Percentiles rank a stretch among this genome's conserved stretches.
phyloP scores from a whole-genome alignment of 352 stramenopile species.

The Phytophthora hybrid region DNA sequence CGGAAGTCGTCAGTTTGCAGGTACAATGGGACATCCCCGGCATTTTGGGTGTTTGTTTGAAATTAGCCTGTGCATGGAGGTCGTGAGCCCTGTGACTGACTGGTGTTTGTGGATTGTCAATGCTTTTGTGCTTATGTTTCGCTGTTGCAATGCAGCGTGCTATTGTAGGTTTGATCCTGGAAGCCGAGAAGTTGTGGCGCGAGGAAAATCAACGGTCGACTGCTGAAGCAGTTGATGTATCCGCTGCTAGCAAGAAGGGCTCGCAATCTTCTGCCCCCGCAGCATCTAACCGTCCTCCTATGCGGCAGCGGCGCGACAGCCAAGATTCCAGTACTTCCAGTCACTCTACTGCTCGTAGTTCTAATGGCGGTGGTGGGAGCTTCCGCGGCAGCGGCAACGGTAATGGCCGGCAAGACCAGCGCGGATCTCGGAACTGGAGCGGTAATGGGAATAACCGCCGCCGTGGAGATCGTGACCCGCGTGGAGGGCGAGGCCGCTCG shows the following conservation, averaged over 20 bases:
- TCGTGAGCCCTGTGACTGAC: not conserved
- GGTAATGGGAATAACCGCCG: constrained; percentile 35
- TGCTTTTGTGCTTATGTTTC: constrained; percentile 18
- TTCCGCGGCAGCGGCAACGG: constrained; percentile 26
- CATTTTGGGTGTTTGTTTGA: not conserved
- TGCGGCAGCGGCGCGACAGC: constrained; percentile 38
- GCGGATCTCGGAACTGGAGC: constrained; percentile 35
- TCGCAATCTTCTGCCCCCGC: constrained; percentile 12
- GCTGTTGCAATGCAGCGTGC: constrained; percentile 49
- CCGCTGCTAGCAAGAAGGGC: constrained; percentile 34
- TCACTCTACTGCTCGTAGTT: constrained; percentile 51
- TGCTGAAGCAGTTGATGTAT: constrained; percentile 19
- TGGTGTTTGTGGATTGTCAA: constrained; percentile 4
- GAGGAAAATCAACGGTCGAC: constrained; percentile 48
- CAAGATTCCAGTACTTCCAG: constrained; percentile 49
- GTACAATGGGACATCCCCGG: constrained; percentile 33
- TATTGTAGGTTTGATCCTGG: constrained; percentile 74
- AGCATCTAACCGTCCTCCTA: constrained; percentile 21
- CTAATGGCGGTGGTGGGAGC: constrained; percentile 31
- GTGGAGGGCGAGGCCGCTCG: constrained; percentile 37
- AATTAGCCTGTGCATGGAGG: not conserved
- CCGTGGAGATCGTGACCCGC: constrained; percentile 42
- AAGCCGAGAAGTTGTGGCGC: constrained; percentile 73
- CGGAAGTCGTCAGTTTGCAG: constrained; percentile 54
- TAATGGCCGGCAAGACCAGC: constrained; percentile 34